Evolutionary conservation across 2,329 filamentous ascomycete species (phyloP), one percentile per base, ranked within the genome.

Genomic region (Teratosphaeriaceae sp.): DNA sequence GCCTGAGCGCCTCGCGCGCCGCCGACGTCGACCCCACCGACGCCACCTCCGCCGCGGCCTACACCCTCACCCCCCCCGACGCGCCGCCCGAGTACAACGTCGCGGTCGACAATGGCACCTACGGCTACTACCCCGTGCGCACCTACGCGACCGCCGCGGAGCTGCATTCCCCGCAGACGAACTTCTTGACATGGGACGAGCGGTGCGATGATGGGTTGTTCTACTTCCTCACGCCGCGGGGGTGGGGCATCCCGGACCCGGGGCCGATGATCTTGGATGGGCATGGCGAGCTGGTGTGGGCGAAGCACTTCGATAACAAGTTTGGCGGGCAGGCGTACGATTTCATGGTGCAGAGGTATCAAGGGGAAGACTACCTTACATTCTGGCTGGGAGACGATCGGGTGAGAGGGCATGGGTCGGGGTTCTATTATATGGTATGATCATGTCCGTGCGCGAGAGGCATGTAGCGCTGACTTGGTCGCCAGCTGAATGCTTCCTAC

Each of bases 371-470:
- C 16, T 65, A 62, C 40, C 43, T 66, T 38, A 65, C 63, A 9
- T 66, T 66, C 42, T 67, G 64, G 64, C 47, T 58, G 21, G 64
- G 64, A 4, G 63, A 66, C 37, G 59, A 63, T 47, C 51, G 58
- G 3, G 53, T 65, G 12, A 51, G 59, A 41, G 61, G 61, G 6
- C 59, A 63, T 45, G 61, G 61, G 2, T 50, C 55, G 16, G 61
- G 61, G 2, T 56, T 50, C 21, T 64, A 59, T 40, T 58, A 62
- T 42, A 59, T 64, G 57, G 58, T 62, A 45, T 22, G 46, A 39
- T 13, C 23, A 5, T 9, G n/a, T 12, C 13, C 18, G 16, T 40
- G 9, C 24, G 6, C 23, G 13, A 2, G 13, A 34, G n/a, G 39
- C 21, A 24, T 42, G 22, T 19, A 21, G 13, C 37, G 18, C 12